Evolutionary conservation across 345 rosid genomes (phyloP).

Genomic region (Aquilaria malaccensis): DNA sequence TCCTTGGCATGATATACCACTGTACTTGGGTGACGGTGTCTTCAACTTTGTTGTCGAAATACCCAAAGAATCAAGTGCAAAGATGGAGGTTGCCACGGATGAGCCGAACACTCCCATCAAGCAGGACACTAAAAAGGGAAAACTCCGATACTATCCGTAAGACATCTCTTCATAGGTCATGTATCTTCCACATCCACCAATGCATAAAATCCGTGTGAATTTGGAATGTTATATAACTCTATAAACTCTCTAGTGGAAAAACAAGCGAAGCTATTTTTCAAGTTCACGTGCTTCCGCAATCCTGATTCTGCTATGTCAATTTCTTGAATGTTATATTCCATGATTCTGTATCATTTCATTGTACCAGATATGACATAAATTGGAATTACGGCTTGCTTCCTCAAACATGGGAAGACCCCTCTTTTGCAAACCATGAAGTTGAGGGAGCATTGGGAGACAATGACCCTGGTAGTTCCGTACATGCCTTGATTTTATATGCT

Average conservation of each 20-base stretch:
- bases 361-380: conserved; percentile 62
- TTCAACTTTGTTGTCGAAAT: conserved; percentile 77
- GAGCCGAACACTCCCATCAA: conserved; percentile 83
- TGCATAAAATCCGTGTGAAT: no score
- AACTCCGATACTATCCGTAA: conserved; percentile 32
- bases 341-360: neutral
- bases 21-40: conserved; percentile 65
- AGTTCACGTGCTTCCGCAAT: no score
- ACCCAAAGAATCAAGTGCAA: conserved; percentile 82
- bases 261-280: no score
- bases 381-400: conserved; percentile 96
- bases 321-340: no score
- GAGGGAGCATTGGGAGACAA: conserved; percentile 88
- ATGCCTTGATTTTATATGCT: neutral
- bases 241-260: no score
- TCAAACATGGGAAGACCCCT: conserved; percentile 96
- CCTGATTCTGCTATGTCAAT: no score
- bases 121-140: conserved; percentile 49
- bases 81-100: conserved; percentile 93
- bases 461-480: conserved; percentile 51
- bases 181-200: neutral
- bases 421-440: conserved; percentile 64
- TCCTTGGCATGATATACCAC: conserved; percentile 90
- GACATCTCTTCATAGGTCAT: neutral
- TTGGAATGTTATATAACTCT: no score